A percentile compares a stretch with the other conserved stretches of the same genome.
These are phyloP conservation scores for Citrullus amarus DNA, from an alignment of 306 rosid genomes.

Conservation along the genomic window DNA sequence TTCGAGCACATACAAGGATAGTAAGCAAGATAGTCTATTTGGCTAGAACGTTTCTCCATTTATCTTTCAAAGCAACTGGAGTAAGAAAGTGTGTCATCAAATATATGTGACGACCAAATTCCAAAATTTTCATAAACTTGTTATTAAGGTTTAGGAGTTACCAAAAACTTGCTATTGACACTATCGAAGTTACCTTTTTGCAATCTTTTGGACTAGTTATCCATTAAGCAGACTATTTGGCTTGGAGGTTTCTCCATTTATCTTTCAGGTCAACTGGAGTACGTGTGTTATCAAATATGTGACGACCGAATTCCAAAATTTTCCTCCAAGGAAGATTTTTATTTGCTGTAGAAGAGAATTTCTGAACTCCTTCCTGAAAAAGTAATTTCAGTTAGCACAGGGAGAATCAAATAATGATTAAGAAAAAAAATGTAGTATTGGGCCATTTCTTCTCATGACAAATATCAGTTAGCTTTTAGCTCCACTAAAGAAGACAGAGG, in stretches of 20 bases:
- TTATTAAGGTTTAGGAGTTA: too few relatives aligned
- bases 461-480: not conserved
- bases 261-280: conserved; percentile 48
- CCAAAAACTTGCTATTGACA: not conserved
- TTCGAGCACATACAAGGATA: not conserved
- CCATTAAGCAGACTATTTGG: not conserved
- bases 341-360: not conserved
- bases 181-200: not conserved
- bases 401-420: not conserved
- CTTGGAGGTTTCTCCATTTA: conserved; percentile 44
- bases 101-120: conserved; percentile 18
- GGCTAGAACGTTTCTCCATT: conserved; percentile 39
- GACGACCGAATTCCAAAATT: conserved; percentile 30
- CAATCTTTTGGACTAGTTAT: not conserved
- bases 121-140: conserved; percentile 21
- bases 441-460: not conserved
- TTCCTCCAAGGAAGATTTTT: conserved; percentile 30
- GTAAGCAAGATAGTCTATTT: not conserved
- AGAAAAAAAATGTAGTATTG: not conserved
- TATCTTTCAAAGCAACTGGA: conserved; percentile 49
- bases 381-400: not conserved
- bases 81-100: conserved; percentile 24
- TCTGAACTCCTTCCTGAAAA: conserved; percentile 55
- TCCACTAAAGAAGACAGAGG: not conserved
- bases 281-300: conserved; percentile 25